Percentiles rank a stretch among this genome's conserved stretches.
phyloP scores from a whole-genome alignment of 306 rosid genomes.

The Dryas drummondii region DNA sequence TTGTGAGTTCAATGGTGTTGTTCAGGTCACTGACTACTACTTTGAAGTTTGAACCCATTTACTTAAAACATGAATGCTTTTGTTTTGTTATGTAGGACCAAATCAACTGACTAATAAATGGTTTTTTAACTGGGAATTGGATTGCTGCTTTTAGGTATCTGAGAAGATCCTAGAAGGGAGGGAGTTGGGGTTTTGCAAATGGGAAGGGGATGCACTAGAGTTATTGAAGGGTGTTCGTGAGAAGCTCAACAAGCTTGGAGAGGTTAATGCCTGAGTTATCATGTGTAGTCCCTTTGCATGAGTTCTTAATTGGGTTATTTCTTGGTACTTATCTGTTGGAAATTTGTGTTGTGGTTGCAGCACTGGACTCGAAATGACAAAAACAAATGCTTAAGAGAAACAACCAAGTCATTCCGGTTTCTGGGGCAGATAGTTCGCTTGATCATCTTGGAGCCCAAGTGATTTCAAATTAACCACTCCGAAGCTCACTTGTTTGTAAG shows the following conservation, averaged over 20 bases:
- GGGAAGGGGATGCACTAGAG: slow-evolving; percentile 68
- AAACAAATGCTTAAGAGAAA: slow-evolving; percentile 78
- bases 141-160: slow-evolving; percentile 53
- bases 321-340: slow-evolving; percentile 12
- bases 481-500: neutral
- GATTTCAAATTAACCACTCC: neutral
- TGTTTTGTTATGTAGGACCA: neutral
- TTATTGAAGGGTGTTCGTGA: slow-evolving; percentile 65
- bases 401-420: slow-evolving; percentile 68
- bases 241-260: slow-evolving; percentile 78
- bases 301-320: neutral
- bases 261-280: slow-evolving; percentile 39
- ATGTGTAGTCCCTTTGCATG: slow-evolving; percentile 3
- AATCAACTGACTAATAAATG: neutral
- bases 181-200: slow-evolving; percentile 68
- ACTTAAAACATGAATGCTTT: neutral
- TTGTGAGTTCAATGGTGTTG: neutral
- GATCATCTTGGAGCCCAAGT: slow-evolving; percentile 45
- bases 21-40: neutral
- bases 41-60: neutral
- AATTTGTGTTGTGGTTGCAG: slow-evolving; percentile 42
- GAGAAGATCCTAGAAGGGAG: slow-evolving; percentile 63
- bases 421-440: slow-evolving; percentile 80
- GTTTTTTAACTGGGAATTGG: neutral
- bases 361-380: slow-evolving; percentile 80